Base-by-base conservation (phyloP, 1,139 yeast genomes). In the Pneumocystis canis region DNA sequence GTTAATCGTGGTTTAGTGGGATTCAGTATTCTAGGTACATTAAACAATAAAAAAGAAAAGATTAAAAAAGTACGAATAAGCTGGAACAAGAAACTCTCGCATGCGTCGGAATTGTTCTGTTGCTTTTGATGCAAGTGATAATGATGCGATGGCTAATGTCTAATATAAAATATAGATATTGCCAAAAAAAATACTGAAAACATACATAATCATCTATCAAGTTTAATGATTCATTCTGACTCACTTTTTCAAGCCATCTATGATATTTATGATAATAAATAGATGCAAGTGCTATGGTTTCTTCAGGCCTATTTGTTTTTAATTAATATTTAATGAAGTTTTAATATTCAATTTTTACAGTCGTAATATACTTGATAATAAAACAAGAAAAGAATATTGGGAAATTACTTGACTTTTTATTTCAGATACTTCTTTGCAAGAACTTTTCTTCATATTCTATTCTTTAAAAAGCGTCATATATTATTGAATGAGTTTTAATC, bases 71-170 rank as follows among this genome's bases (percentile, higher is more conserved):
- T 61, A 61, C 63, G 33, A 59, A 61, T 66, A 62, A 1, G 68
- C 67, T 11, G 68, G 68, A 4, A 65, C 63, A 31, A 67, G 64
- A 5, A 67, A 62, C 33, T 67, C 68, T 32, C 68, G 63, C 9
- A 65, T 63, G 7, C 68, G 64, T 20, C 68, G 64, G 7, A 65
- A 64, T 20, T 63, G 62, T 58, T 67, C 68, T 5, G 68, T 64
- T 5, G 66, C 57, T 58, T 67, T 67, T 30, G 66, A 58, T 6
- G 68, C 67, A 20, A 66, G 63, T 5, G 67, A 64, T 5, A 67
- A 58, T 31, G 63, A 47, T 7, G 67, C 63, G 20, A 67, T 28
- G 5, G 60, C 61, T 11, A 66, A 60, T 11, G 63, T 64, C 62
- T 65, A 58, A n/a, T 30, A 47, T 11, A 25, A 47, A 25, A 47